Base-by-base conservation (phyloP, 148 eudicot genomes). In the Amaranthus palmeri region DNA sequence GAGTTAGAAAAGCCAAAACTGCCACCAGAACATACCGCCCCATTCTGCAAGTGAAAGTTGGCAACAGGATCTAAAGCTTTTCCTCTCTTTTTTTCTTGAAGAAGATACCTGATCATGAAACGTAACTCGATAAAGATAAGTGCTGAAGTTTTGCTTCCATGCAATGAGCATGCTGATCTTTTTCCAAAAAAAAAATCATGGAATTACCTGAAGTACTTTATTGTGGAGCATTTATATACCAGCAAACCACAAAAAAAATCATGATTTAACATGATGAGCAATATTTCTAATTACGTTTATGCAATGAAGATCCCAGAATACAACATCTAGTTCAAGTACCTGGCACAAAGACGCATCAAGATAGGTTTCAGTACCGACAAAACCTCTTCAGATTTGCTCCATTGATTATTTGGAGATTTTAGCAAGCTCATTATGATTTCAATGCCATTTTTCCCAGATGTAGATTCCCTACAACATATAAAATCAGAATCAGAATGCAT, bases 11-110 rank as follows among this genome's bases (percentile, higher is more conserved):
- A 6, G 7, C 44, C 50, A 1, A 63, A 62, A 62, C 6, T 9
- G 17, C n/a, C 62, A 48, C 36, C 54, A 45, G 44, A 17, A 93
- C 97, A 75, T 81, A 95, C 97, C 76, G 99, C 97, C 74, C 99
- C 99, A 79, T 95, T 95, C 80, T 90, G 99, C 77, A 91, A 86
- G 90, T 95, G 99, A 77, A 95, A 95, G 90, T 95, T 95, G 45
- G 97, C 92, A 78, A 95, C 99, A 79, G 92, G 84, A 76, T 95
- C 99, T 17, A 95, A 79, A 79, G 96, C 93, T 76, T 87, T 95
- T 76, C 98, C 99, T 79, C 99, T 84, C 85, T 86, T 91, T 76
- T 88, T 95, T 77, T 91, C 99, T 81, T 82, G 79, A 68, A 88
- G 74, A 82, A 90, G 88, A 76, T 86, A 90, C 83, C 96, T 90